phyloP scores from a whole-genome alignment of 2,329 filamentous ascomycete species.

The Aspergillus unguis region DNA sequence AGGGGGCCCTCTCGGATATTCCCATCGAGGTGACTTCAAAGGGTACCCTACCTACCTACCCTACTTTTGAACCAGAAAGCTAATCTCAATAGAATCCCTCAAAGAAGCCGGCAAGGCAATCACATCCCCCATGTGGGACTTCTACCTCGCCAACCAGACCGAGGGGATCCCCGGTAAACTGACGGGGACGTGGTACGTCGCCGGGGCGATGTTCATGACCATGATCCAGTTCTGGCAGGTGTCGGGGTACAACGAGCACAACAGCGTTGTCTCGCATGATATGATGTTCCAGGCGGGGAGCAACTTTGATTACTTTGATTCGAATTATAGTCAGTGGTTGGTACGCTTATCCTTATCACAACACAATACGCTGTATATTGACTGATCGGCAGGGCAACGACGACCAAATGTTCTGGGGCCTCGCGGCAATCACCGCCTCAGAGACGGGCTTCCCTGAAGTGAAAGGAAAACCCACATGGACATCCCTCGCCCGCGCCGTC shows the following conservation, averaged over 20 bases:
- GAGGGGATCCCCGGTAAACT: conserved; percentile 32
- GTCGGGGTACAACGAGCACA: conserved; percentile 68
- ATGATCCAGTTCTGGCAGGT: conserved; percentile 80
- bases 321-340: conserved; percentile 41
- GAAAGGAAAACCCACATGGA: conserved; percentile 64
- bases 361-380: background rate
- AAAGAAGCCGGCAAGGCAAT: conserved; percentile 24
- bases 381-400: conserved; percentile 40
- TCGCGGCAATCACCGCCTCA: conserved; percentile 71
- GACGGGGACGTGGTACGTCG: conserved; percentile 55
- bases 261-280: conserved; percentile 62
- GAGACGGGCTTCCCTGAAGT: conserved; percentile 72
- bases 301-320: conserved; percentile 71
- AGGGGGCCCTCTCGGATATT: conserved; percentile 2
- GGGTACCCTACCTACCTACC: background rate
- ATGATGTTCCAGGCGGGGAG: conserved; percentile 69
- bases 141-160: conserved; percentile 28
- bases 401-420: conserved; percentile 71
- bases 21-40: conserved; percentile 1
- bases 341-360: background rate
- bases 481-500: conserved; percentile 68
- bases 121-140: conserved; percentile 29
- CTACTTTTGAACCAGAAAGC: background rate
- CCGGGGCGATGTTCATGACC: conserved; percentile 63
- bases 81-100: conserved; percentile 18